These are phyloP conservation scores for Microsporum canis DNA, from an alignment of 2,329 filamentous ascomycete species.

Conservation along the genomic window DNA sequence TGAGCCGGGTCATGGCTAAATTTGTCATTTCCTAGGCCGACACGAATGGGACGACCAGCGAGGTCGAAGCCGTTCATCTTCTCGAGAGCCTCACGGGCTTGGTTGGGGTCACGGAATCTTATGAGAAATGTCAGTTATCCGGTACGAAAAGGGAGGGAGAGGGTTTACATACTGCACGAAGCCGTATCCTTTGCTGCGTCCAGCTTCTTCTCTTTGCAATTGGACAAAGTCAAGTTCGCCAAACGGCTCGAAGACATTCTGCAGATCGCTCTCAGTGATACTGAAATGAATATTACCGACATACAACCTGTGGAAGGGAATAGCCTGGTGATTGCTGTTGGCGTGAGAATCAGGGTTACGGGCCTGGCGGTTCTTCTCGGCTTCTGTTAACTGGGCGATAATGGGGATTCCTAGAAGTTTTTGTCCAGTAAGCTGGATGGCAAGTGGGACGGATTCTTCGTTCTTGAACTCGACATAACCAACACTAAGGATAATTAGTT, in stretches of 20 bases:
- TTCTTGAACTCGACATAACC: slow-evolving; percentile 98
- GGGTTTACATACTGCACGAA: slow-evolving; percentile 82
- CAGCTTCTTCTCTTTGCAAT: slow-evolving; percentile 88
- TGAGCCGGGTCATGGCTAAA: slow-evolving; percentile 89
- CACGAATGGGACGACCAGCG: slow-evolving; percentile 90
- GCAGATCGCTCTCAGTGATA: slow-evolving; percentile 89
- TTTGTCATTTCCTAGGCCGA: slow-evolving; percentile 99
- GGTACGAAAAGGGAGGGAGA: neutral
- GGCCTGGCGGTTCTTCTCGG: slow-evolving; percentile 96
- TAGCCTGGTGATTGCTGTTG: slow-evolving; percentile 61
- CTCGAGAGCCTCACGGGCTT: slow-evolving; percentile 88
- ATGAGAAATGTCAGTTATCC: neutral
- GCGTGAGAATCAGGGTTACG: slow-evolving; percentile 67
- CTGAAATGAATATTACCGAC: slow-evolving; percentile 99
- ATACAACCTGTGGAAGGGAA: slow-evolving; percentile 95
- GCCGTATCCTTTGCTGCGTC: slow-evolving; percentile 85
- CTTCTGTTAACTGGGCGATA: slow-evolving; percentile 95
- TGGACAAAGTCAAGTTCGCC: slow-evolving; percentile 96
- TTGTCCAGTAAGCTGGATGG: slow-evolving; percentile 96
- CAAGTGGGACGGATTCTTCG: slow-evolving; percentile 84
- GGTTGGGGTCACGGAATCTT: slow-evolving; percentile 78
- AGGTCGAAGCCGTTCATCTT: slow-evolving; percentile 99
- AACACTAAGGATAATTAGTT: slow-evolving; percentile 52
- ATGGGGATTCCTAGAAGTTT: slow-evolving; percentile 97
- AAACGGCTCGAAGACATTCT: slow-evolving; percentile 95